Conservation (phyloP, 495 filamentous ascomycete genomes). For the Penicillium herquei region DNA sequence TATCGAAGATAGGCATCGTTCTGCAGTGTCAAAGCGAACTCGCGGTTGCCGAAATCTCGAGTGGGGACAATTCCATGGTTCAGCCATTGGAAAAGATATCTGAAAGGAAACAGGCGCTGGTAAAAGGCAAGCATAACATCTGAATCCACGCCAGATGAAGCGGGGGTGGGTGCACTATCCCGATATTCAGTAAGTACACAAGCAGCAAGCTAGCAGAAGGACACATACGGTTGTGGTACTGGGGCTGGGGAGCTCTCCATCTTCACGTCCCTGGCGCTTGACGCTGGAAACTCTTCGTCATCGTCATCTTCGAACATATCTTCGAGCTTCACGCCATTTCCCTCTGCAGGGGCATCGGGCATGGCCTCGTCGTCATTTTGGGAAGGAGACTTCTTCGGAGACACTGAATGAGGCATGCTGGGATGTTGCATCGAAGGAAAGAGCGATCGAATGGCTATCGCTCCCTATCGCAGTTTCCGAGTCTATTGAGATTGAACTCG, state of each 20-base stretch:
- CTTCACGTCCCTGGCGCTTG: conserved; percentile 47
- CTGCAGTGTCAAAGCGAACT: conserved; percentile 90
- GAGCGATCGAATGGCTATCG: neutral
- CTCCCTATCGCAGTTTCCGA: neutral
- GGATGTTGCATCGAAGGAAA: neutral
- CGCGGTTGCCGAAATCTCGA: conserved; percentile 85
- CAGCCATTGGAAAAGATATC: conserved; percentile 95
- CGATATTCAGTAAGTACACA: neutral
- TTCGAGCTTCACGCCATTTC: conserved; percentile 64
- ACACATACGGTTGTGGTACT: conserved; percentile 41
- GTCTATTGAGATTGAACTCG: conserved; percentile 8
- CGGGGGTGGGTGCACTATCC: conserved; percentile 23
- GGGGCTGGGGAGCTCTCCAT: conserved; percentile 42
- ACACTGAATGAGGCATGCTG: conserved; percentile 40
- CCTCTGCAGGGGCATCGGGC: conserved; percentile 37
- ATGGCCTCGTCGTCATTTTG: conserved; percentile 36
- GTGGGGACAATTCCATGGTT: conserved; percentile 87
- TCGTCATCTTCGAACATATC: conserved; percentile 77
- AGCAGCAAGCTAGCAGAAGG: neutral
- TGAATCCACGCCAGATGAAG: conserved; percentile 59
- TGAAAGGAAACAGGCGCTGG: conserved; percentile 92
- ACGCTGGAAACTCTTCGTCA: conserved; percentile 73
- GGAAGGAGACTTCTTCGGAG: conserved; percentile 32
- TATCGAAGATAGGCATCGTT: conserved; percentile 91
- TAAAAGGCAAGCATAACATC: conserved; percentile 91